Conservation (phyloP, 768 basidiomycete species). For the Tylopilus felleus region DNA sequence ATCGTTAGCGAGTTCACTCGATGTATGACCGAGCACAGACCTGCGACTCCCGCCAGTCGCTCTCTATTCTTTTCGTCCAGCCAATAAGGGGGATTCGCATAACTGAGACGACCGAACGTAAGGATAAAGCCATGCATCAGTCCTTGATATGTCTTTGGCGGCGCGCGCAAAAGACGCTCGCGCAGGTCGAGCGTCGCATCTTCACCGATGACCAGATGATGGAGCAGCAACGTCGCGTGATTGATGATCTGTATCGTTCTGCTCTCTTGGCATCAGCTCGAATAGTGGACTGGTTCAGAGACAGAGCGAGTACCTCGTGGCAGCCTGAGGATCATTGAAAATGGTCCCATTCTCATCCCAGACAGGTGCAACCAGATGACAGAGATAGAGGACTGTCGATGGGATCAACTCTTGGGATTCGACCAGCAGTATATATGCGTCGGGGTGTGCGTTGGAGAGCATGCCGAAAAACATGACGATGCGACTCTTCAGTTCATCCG, state of each 20-base stretch:
- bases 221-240: slow-evolving; percentile 56
- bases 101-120: slow-evolving; percentile 73
- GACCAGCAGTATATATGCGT: slow-evolving; percentile 36
- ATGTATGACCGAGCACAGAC: slow-evolving; percentile 34
- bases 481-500: slow-evolving; percentile 32
- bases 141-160: slow-evolving; percentile 55
- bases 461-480: slow-evolving; percentile 42
- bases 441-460: slow-evolving; percentile 38
- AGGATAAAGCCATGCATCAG: slow-evolving; percentile 69
- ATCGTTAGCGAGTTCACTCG: slow-evolving; percentile 1
- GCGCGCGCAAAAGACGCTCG: slow-evolving; percentile 53
- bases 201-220: slow-evolving; percentile 56
- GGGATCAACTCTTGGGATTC: slow-evolving; percentile 60
- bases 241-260: slow-evolving; percentile 52
- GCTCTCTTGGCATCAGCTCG: slow-evolving; percentile 3
- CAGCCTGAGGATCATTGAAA: slow-evolving; percentile 32
- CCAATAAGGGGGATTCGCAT: slow-evolving; percentile 64
- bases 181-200: slow-evolving; percentile 51
- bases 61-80: slow-evolving; percentile 37
- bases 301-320: slow-evolving; percentile 21
- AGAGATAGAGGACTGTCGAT: slow-evolving; percentile 56
- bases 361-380: slow-evolving; percentile 49
- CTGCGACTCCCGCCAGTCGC: slow-evolving; percentile 45
- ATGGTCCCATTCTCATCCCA: slow-evolving; percentile 63
- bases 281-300: background rate